These are phyloP conservation scores for Crithidia bombi DNA, from an alignment of 208 protist species.

Conservation along the genomic window DNA sequence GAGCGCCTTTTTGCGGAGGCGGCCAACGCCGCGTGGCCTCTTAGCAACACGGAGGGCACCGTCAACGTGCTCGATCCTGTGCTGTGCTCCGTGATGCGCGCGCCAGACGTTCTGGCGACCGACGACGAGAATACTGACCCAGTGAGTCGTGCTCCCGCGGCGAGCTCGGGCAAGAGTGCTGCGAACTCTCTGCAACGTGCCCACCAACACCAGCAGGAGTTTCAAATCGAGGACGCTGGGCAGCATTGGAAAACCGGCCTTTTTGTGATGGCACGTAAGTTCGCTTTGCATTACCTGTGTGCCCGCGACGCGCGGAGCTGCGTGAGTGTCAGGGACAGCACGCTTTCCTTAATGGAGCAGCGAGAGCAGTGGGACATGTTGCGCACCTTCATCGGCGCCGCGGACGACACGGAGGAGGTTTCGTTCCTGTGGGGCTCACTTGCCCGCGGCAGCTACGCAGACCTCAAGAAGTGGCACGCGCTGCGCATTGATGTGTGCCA, in stretches of 20 bases:
- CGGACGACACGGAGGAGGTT: constrained; percentile 20
- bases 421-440: constrained; percentile 28
- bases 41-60: not conserved
- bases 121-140: constrained; percentile 4
- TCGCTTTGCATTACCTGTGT: constrained; percentile 23
- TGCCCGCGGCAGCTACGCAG: not conserved
- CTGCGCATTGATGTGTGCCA: constrained; percentile 33
- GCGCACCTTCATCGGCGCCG: constrained; percentile 19
- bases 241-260: constrained; percentile 17
- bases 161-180: not conserved
- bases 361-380: constrained; percentile 30
- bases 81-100: constrained; percentile 14
- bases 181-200: not conserved
- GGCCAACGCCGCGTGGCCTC: not conserved
- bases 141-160: not conserved
- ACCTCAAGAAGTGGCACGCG: constrained; percentile 10
- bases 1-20: not conserved
- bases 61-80: constrained; percentile 4
- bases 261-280: constrained; percentile 31
- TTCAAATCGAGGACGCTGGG: constrained; percentile 13
- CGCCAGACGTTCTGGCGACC: not conserved
- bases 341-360: constrained; percentile 14
- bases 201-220: constrained; percentile 9
- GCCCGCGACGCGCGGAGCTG: not conserved
- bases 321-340: not conserved